These are phyloP conservation scores for Filobasidium floriforme DNA, from an alignment of 768 basidiomycete species.

Conservation along the genomic window DNA sequence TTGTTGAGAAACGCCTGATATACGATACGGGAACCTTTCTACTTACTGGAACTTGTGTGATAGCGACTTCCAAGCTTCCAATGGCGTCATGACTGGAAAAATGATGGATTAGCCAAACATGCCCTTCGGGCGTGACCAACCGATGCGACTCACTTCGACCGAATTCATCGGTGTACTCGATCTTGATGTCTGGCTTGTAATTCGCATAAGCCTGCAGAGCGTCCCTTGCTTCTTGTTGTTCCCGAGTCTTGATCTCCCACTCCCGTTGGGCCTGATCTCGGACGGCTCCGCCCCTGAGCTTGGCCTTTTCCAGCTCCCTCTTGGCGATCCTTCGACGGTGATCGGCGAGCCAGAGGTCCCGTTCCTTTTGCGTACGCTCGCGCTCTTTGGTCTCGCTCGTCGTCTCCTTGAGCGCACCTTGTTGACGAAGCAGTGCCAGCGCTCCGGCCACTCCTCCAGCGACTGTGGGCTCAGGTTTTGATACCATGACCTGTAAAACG, in stretches of 20 bases:
- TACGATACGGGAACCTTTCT: not conserved
- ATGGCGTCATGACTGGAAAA: conserved; percentile 54
- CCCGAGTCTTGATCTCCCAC: conserved; percentile 83
- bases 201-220: conserved; percentile 74
- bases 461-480: conserved; percentile 62
- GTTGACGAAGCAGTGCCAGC: conserved; percentile 76
- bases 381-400: conserved; percentile 62
- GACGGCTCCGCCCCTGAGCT: conserved; percentile 62
- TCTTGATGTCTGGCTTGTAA: conserved; percentile 95
- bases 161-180: conserved; percentile 94
- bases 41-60: conserved; percentile 85
- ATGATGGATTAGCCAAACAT: not conserved
- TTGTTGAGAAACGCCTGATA: not conserved
- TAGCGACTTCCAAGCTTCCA: conserved; percentile 97
- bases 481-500: conserved; percentile 10
- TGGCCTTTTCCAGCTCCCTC: conserved; percentile 70
- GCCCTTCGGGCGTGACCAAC: not conserved
- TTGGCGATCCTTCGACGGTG: conserved; percentile 67
- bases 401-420: conserved; percentile 71
- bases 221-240: conserved; percentile 81
- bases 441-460: conserved; percentile 80
- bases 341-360: conserved; percentile 83
- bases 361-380: conserved; percentile 71
- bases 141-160: conserved; percentile 53
- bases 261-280: conserved; percentile 92